Evolutionary conservation across 1,139 yeast genomes (phyloP).

Genomic region (Lodderomyces beijingensis): DNA sequence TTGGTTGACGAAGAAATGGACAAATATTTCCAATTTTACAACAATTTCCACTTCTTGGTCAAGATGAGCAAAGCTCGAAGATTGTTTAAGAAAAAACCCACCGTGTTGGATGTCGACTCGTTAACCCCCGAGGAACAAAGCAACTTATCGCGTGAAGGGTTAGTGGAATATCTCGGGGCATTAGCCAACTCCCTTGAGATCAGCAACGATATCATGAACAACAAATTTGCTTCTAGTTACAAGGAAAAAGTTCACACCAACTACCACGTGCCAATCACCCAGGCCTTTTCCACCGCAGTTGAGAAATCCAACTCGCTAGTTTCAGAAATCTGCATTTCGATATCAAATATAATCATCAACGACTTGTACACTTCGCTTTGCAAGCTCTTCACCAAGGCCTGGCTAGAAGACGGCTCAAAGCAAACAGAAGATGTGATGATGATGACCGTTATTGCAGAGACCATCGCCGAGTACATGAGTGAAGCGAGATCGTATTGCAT

Average conservation of each 20-base stretch:
- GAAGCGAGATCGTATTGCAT: conserved; percentile 55
- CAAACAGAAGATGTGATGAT: conserved; percentile 33
- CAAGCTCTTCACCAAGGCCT: conserved; percentile 34
- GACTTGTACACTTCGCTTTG: conserved; percentile 53
- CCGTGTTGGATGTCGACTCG: conserved; percentile 32
- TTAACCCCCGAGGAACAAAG: conserved; percentile 45
- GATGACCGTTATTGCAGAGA: conserved; percentile 56
- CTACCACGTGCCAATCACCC: conserved; percentile 54
- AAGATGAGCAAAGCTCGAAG: conserved; percentile 42
- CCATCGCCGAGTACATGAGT: conserved; percentile 68
- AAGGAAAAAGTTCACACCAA: conserved; percentile 62
- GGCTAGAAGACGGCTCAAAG: conserved; percentile 46
- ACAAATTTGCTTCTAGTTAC: conserved; percentile 65
- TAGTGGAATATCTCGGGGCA: conserved; percentile 78
- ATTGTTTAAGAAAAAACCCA: conserved; percentile 33
- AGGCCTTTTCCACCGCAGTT: conserved; percentile 57
- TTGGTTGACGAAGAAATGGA: conserved; percentile 57
- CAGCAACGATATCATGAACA: conserved; percentile 76
- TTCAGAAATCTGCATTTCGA: conserved; percentile 59
- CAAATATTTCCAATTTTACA: conserved; percentile 41
- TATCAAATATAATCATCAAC: conserved; percentile 65
- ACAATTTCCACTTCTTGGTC: conserved; percentile 35
- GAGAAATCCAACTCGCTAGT: conserved; percentile 78
- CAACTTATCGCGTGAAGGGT: conserved; percentile 67
- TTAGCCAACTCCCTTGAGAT: conserved; percentile 82